These are phyloP conservation scores for Chlorella ohadii DNA, from an alignment of 139 green algal species.

Conservation along the genomic window DNA sequence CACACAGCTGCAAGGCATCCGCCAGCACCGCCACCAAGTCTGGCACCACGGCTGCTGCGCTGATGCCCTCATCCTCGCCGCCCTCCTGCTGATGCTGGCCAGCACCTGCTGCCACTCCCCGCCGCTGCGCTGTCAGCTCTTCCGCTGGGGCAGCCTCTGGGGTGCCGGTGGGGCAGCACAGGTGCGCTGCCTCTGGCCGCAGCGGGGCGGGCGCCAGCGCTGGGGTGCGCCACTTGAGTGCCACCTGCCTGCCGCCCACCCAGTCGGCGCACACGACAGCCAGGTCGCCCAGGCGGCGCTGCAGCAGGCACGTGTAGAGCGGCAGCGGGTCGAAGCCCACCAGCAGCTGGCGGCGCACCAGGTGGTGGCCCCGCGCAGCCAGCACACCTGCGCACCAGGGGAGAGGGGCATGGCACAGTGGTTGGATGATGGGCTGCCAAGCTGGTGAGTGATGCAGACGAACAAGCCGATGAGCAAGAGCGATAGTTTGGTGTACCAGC, in stretches of 20 bases:
- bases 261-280: constrained; percentile 68
- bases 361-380: constrained; percentile 27
- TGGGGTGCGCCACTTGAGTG: constrained; percentile 65
- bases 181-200: constrained; percentile 17
- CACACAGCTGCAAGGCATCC: constrained; percentile 39
- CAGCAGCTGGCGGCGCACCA: constrained; percentile 76
- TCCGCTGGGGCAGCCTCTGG: neutral
- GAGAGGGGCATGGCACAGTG: neutral
- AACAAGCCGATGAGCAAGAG: too few species aligned
- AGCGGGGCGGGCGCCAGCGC: constrained; percentile 53
- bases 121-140: constrained; percentile 3
- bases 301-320: constrained; percentile 50
- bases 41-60: constrained; percentile 1
- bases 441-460: too few species aligned
- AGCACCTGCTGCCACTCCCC: neutral
- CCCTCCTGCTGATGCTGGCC: neutral
- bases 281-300: constrained; percentile 57
- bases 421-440: neutral
- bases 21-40: constrained; percentile 43
- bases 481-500: too few species aligned
- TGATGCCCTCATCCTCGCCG: neutral
- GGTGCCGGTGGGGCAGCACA: constrained; percentile 12
- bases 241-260: constrained; percentile 57
- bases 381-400: constrained; percentile 44
- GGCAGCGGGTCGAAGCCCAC: constrained; percentile 81